phyloP scores from a whole-genome alignment of 352 stramenopile genomes.

The Pythium vanterpoolii region DNA sequence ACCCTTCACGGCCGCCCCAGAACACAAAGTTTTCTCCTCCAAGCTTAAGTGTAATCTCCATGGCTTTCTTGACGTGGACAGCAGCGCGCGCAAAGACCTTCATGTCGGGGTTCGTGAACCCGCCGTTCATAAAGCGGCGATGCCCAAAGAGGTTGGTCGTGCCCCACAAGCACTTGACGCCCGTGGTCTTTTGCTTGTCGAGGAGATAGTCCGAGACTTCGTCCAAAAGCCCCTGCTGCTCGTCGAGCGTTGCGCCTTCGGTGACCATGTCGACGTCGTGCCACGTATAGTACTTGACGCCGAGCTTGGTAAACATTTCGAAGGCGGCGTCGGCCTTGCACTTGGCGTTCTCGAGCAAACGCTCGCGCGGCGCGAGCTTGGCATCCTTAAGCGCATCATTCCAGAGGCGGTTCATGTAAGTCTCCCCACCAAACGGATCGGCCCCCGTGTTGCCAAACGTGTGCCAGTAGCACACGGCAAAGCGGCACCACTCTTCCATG shows the following conservation, averaged over 20 bases:
- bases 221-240: neutral
- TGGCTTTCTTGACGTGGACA: slow-evolving; percentile 4
- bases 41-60: slow-evolving; percentile 5
- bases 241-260: neutral
- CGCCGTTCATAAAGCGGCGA: slow-evolving; percentile 7
- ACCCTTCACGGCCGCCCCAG: slow-evolving; percentile 3
- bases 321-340: slow-evolving; percentile 6
- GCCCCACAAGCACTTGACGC: slow-evolving; percentile 6
- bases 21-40: slow-evolving; percentile 9
- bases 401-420: slow-evolving; percentile 2
- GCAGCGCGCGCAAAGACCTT: neutral
- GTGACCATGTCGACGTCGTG: slow-evolving; percentile 1
- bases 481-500: slow-evolving; percentile 7
- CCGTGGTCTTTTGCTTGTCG: neutral
- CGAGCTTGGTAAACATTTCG: slow-evolving; percentile 8
- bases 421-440: neutral
- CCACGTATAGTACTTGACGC: slow-evolving; percentile 6
- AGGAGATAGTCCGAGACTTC: neutral
- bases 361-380: neutral
- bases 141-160: slow-evolving; percentile 6
- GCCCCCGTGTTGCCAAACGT: slow-evolving; percentile 1
- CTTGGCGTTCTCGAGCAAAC: neutral
- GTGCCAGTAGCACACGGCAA: slow-evolving; percentile 9
- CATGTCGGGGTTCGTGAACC: slow-evolving; percentile 3
- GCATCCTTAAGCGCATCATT: neutral